Evolutionary conservation across 345 rosid species (phyloP), one percentile per base, ranked within the genome.

Genomic region (Syzygium jambos): DNA sequence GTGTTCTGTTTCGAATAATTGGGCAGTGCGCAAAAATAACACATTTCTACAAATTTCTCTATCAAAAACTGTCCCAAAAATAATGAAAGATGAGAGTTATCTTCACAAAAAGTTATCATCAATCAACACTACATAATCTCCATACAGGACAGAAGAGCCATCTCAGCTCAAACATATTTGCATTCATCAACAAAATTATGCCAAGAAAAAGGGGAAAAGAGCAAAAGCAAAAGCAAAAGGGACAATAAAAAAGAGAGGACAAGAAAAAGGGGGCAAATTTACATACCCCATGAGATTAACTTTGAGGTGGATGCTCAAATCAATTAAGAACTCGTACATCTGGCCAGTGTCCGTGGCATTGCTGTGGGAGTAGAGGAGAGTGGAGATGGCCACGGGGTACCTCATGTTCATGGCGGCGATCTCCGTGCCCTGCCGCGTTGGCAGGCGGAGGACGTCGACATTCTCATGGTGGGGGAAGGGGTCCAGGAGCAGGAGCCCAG

Each of bases 291-390:
- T 90, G 85, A 97, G 90, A 93, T 97, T 97, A 91, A 97, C 98
- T 52, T 98, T 93, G 91, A 97, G 92, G 92, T 93, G 98, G 89
- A 96, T 93, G 93, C 99, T 97, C 61, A 97, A 91, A 90, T 97
- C 99, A 91, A 95, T 82, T 95, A 97, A 97, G 89, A 97, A 97
- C 95, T 97, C 98, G 85, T 97, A 96, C 99, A 97, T 95, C 98
- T 97, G 99, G 9, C 99, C 98, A 73, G 96, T 93, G 93, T 97
- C 99, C 86, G 98, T 94, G 51, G 98, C 99, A 86, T 97, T 97
- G 5, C 99, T 98, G 51, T 97, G 99, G 12, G 99, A 96, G 88
- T 96, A 97, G 85, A 97, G 93, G 86, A 97, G 92, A 43, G 99
- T 97, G 5, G 98, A 92, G 51, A 93, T 93, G 78, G 99, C 98